Percentiles rank a stretch among this genome's conserved stretches.
These are phyloP conservation scores for Sporisorium exsertum DNA, from an alignment of 1,284 basidiomycete genomes.

Conservation along the genomic window DNA sequence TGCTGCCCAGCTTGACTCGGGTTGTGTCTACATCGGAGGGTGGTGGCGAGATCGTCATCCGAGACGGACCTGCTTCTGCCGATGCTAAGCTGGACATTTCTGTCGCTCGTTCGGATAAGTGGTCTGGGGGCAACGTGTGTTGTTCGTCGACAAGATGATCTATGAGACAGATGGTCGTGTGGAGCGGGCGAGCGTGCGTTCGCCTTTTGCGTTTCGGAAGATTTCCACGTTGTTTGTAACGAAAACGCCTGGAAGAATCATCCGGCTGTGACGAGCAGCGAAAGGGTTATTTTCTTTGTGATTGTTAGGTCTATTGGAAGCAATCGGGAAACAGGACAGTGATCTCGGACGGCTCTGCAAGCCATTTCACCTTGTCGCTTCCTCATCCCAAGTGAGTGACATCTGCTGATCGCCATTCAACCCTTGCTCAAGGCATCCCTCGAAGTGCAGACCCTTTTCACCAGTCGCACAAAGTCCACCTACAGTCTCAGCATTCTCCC, in stretches of 20 bases:
- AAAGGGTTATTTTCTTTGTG: no score
- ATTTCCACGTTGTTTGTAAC: slow-evolving; percentile 5
- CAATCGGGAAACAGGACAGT: no score
- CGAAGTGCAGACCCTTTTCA: not conserved
- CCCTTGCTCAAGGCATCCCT: not conserved
- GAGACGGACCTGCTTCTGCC: slow-evolving; percentile 29
- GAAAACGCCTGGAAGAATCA: not conserved
- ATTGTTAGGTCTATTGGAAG: no score
- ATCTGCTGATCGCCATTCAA: slow-evolving; percentile 2
- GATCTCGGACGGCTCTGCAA: not conserved
- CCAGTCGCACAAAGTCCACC: not conserved
- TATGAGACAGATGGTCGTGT: slow-evolving; percentile 20
- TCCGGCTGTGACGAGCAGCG: slow-evolving; percentile 29
- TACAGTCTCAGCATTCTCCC: not conserved
- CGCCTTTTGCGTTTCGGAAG: slow-evolving; percentile 13
- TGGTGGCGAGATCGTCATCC: not conserved
- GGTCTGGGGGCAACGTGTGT: not conserved
- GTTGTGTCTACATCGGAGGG: slow-evolving; percentile 3
- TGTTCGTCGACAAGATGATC: not conserved
- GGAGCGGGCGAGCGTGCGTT: slow-evolving; percentile 5
- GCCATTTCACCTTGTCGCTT: not conserved
- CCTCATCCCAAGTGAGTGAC: not conserved
- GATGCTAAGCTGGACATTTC: slow-evolving; percentile 13
- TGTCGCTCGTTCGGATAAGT: no score
- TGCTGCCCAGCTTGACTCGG: slow-evolving; percentile 12